Evolutionary conservation across 306 rosid species (phyloP), one percentile per base, ranked within the genome.

Genomic region (Alnus rubra): DNA sequence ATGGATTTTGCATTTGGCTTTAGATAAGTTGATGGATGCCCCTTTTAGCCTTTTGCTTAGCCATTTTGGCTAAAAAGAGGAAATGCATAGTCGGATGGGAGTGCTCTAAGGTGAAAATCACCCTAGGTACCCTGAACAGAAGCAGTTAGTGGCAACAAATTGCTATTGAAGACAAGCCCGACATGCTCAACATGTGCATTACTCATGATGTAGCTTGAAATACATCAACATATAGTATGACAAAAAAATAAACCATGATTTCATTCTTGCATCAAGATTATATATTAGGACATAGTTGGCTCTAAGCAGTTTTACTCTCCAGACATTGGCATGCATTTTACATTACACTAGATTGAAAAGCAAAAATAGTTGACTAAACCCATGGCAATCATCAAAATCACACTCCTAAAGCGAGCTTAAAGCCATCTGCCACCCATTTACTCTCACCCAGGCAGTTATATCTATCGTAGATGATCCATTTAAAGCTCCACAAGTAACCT

Each of bases 281-380:
- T 7, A 18, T n/a, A 19, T 2, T 6, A 55, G 30, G 10, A 8
- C 62, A 16, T 2, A 55, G 62, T 55, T 55, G 62, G 62, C 65
- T 59, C 65, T 28, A 28, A 59, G 65, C 65, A 59, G 28, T 59
- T 59, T 23, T 18, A 53, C 37, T 9, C 30, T 59, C 7, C 65
- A 23, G 37, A 59, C 30, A 55, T 6, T 5, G 7, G 9, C 16
- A 45, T 33, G 52, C 56, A 78, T 47, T 74, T 69, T n/a, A 78
- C 76, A 74, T 78, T 69, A 23, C 53, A 84, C 16, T 35, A 51
- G 44, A 53, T 19, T 59, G 65, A 23, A 59, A 30, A 59, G 10
- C 13, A n/a, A 30, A 59, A 59, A 59, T 59, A 59, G 6, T 28
- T 5, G 12, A 23, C 33, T 48, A 63, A 63, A 81, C 75, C 76